A percentile compares a stretch with the other conserved stretches of the same genome.
Conservation (phyloP, 805 yeast genomes). For the Yamadazyma nakazawae region DNA sequence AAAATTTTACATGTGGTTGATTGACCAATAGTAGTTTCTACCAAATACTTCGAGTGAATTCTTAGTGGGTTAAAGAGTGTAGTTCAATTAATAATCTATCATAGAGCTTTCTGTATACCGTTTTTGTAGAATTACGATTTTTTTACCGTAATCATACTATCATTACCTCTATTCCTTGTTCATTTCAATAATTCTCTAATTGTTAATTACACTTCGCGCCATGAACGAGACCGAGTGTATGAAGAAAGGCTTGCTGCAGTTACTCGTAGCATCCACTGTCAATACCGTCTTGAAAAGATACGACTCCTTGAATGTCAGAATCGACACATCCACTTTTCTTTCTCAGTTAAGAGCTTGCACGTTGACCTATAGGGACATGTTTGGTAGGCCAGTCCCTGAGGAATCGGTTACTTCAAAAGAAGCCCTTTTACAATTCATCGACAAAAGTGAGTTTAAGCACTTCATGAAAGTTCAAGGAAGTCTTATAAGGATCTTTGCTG, state of each 20-base stretch:
- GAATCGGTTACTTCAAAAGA: constrained; percentile 11
- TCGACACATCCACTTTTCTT: constrained; percentile 10
- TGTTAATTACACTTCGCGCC: not conserved
- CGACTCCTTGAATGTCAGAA: constrained; percentile 9
- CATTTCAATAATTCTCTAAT: not conserved
- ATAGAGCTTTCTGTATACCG: too few relatives aligned
- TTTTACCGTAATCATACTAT: too few relatives aligned
- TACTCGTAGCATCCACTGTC: constrained; percentile 13
- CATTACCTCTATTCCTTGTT: too few relatives aligned
- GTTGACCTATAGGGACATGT: constrained; percentile 8
- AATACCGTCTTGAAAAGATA: constrained; percentile 8
- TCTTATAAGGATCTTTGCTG: constrained; percentile 20
- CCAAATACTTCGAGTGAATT: too few relatives aligned
- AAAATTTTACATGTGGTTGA: too few relatives aligned
- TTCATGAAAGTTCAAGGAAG: constrained; percentile 21
- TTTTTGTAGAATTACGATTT: too few relatives aligned
- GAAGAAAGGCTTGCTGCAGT: constrained; percentile 11
- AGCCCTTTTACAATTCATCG: constrained; percentile 13
- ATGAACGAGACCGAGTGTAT: constrained; percentile 11
- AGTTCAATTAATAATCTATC: too few relatives aligned
- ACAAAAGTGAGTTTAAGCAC: constrained; percentile 15
- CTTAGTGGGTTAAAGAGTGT: too few relatives aligned
- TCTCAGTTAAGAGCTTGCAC: constrained; percentile 7
- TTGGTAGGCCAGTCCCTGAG: constrained; percentile 11
- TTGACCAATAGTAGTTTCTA: too few relatives aligned